Conservation (phyloP, 257 asterid species). For the Ilex aquifolium region DNA sequence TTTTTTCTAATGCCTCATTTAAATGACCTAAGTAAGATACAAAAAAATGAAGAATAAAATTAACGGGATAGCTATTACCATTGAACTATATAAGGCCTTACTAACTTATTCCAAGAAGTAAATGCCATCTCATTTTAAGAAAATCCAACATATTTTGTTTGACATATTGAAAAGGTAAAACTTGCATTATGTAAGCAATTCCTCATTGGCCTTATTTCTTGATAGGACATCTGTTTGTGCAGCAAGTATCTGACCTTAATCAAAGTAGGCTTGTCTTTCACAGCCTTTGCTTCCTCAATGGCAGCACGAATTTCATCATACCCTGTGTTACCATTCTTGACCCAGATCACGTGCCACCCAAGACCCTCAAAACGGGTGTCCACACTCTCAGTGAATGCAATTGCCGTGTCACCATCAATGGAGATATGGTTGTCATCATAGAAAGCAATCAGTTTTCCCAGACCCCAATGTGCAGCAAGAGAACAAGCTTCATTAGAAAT, state of each 20-base stretch:
- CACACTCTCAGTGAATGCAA: conserved; percentile 87
- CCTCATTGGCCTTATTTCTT: too few relatives aligned
- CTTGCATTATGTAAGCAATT: neutral
- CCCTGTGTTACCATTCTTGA: conserved; percentile 89
- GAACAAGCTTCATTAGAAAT: conserved; percentile 85
- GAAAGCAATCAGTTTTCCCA: conserved; percentile 87
- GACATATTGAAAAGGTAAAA: neutral
- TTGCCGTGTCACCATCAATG: conserved; percentile 94
- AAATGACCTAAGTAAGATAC: too few relatives aligned
- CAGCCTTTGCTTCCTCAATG: conserved; percentile 88
- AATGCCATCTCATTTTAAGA: too few relatives aligned
- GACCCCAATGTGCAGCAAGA: conserved; percentile 98
- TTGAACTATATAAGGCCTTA: too few relatives aligned
- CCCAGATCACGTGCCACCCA: conserved; percentile 99
- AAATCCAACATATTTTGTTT: too few relatives aligned
- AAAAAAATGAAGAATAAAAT: too few relatives aligned
- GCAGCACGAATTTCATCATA: conserved; percentile 96
- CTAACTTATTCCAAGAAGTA: too few relatives aligned
- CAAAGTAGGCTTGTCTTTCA: conserved; percentile 86
- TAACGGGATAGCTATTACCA: too few relatives aligned
- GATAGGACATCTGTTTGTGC: neutral
- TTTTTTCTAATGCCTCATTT: too few relatives aligned
- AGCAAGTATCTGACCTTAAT: conserved; percentile 44
- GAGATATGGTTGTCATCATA: conserved; percentile 95
- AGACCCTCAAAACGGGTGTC: conserved; percentile 80